Evolutionary conservation across 352 stramenopile genomes (phyloP), one percentile per base, ranked within the genome.

Genomic region (Peronospora farinosa): DNA sequence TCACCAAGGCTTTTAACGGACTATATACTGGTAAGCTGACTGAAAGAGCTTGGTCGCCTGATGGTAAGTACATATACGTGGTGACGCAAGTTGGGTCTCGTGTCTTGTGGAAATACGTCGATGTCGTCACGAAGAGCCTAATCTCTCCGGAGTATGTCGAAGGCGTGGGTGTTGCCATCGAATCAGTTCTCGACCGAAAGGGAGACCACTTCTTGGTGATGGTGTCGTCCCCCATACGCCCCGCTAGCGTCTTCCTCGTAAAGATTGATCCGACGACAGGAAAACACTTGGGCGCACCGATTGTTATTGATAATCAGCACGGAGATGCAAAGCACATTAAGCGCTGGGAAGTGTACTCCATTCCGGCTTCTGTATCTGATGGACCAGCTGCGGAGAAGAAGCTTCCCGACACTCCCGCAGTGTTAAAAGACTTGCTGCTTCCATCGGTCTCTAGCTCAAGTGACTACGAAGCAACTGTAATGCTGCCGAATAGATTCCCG

Each of bases 401-500:
- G 12, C 44, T 69, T 8, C 60, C 61, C 0, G 58, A 65, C 13
- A 65, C 58, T 2, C 65, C 65, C 7, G 50, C 49, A 2, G 50
- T 65, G 5, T 46, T 87, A 15, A 58, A 70, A 33, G 59, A 74
- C 2, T 47, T 80, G n/a, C 50, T 88, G 25, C 57, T 87, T 27
- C 66, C 76, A 0, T 57, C 57, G n/a, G 63, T 75, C 1, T 62
- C 60, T 2, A 88, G 74, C 54, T 57, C 52, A 2, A 57, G 69
- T 15, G 53, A 70, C 32, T 95, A 87, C 46, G 83, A 96, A 63
- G 84, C 82, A 10, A 81, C 80, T 16, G 63, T 96, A 15, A 64
- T 91, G 44, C 46, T 92, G 8, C 84, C 84, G 8, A 75, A 47
- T 47, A 49, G 51, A 1, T 15, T 61, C 0, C 47, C 70, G 5